Conservation (phyloP, 495 filamentous ascomycete species). For the Daldinia bambusicola region DNA sequence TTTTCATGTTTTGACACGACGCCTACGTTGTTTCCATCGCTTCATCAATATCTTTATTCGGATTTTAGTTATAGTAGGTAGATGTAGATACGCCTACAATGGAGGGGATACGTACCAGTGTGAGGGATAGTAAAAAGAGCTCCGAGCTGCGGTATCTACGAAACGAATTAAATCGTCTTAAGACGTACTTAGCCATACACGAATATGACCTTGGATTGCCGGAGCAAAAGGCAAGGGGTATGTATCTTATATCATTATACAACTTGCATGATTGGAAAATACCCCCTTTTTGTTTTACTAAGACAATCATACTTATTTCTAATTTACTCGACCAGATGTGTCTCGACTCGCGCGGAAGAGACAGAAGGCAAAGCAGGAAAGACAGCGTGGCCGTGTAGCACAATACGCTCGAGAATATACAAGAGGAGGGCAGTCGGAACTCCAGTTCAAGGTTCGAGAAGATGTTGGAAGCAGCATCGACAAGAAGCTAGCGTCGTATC, state of each 20-base stretch:
- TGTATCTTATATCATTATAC: background rate
- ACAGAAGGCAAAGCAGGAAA: background rate
- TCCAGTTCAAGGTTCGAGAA: constrained; percentile 6
- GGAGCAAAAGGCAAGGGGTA: constrained; percentile 17
- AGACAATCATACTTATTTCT: constrained; percentile 3
- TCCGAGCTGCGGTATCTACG: constrained; percentile 8
- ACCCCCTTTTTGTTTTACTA: background rate
- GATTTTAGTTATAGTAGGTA: background rate
- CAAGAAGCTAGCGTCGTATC: constrained; percentile 11
- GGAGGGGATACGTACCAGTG: background rate
- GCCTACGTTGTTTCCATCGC: background rate
- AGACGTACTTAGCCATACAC: constrained; percentile 18
- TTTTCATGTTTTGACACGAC: background rate
- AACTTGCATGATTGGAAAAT: background rate
- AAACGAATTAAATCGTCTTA: constrained; percentile 12
- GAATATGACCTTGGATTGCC: constrained; percentile 6
- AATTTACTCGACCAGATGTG: constrained; percentile 16
- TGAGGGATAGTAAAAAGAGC: background rate
- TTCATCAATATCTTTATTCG: background rate
- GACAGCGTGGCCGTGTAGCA: background rate
- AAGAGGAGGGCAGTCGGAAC: background rate
- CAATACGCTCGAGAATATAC: background rate
- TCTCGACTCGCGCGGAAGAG: constrained; percentile 14
- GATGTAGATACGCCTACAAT: background rate
- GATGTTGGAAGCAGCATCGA: background rate